Evolutionary conservation across 1,139 yeast species (phyloP).

Genomic region (Yamadazyma atlantica): DNA sequence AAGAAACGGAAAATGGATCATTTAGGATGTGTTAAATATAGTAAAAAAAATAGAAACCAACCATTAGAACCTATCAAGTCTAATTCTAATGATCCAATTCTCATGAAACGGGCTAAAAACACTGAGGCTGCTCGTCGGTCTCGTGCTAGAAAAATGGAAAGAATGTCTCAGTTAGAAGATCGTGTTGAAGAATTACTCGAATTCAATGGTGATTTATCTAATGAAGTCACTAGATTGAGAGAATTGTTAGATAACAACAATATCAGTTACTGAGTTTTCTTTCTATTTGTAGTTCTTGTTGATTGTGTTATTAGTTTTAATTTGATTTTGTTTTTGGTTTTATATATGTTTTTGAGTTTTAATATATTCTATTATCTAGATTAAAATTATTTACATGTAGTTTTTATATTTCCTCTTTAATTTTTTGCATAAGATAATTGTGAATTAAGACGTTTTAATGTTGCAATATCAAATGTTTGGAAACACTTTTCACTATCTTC

Average conservation of each 20-base stretch:
- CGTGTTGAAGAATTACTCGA: constrained; percentile 64
- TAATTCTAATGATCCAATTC: constrained; percentile 58
- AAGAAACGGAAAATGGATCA: constrained; percentile 45
- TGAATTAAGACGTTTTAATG: constrained; percentile 4
- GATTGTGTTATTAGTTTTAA: constrained; percentile 2
- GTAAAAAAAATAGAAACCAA: constrained; percentile 59
- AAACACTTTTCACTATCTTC: constrained; percentile 26
- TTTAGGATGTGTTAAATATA: constrained; percentile 63
- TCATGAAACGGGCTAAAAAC: constrained; percentile 87
- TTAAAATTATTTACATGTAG: background rate
- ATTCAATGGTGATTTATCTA: constrained; percentile 55
- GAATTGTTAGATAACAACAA: constrained; percentile 37
- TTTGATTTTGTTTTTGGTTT: background rate
- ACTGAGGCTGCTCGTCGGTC: constrained; percentile 97
- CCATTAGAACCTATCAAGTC: constrained; percentile 68
- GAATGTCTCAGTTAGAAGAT: constrained; percentile 80
- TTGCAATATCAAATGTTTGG: constrained; percentile 4
- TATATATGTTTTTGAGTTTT: constrained; percentile 1
- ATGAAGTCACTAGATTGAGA: constrained; percentile 59
- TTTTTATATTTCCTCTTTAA: no score
- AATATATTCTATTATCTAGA: constrained; percentile 1
- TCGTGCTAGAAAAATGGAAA: constrained; percentile 87
- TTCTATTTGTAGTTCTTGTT: background rate
- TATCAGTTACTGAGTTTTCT: constrained; percentile 18
- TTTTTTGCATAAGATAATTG: constrained; percentile 10